Base-by-base conservation (phyloP, 177 flowering plant genomes). In the Vitis hybrid region DNA sequence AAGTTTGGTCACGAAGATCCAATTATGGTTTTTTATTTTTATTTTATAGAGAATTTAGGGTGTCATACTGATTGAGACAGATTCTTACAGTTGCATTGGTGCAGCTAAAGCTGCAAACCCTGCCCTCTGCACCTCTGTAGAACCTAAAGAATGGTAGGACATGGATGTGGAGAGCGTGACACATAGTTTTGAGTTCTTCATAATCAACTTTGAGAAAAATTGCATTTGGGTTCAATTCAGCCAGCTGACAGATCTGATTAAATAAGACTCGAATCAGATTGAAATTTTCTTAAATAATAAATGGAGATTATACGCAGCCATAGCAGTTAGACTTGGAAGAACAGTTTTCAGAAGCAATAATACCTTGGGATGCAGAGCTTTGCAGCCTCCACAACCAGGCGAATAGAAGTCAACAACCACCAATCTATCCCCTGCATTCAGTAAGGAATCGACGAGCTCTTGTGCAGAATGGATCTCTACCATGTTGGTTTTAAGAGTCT, bases 301-400 rank as follows among this genome's bases (percentile, higher is more conserved):
- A 46, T 64, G 66, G 55, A 30, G 46, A 40, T 40, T 10, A 19
- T 49, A 6, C 19, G 24, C 8, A 35, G 15, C 49, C 32, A 21
- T 27, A 27, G 30, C 30, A 27, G 30, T 27, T 3, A 0, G 19
- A 1, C 5, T 3, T 14, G 50, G 49, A 46, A 56, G 19, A 2
- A 4, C 30, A 27, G 30, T 27, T 27, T 27, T 27, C 1, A 16
- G 16, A 66, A 52, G 52, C 4, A 56, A 56, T 49, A 3, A 1
- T 78, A 94, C 96, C 96, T 92, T 93, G 9, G 98, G 98, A 76
- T 91, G 97, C 21, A 93, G 87, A 77, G 97, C 77, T 80, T 78
- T 94, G 85, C 98, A 94, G 24, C 97, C 98, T 10, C 98, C 98
- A 75, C 98, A 94, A 62, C 93, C 89, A 75, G 98, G 96, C 2